Percentiles rank a stretch among this genome's conserved stretches.
Evolutionary conservation across 2,329 filamentous ascomycete species (phyloP).

Genomic region (Colletotrichum noveboracense): DNA sequence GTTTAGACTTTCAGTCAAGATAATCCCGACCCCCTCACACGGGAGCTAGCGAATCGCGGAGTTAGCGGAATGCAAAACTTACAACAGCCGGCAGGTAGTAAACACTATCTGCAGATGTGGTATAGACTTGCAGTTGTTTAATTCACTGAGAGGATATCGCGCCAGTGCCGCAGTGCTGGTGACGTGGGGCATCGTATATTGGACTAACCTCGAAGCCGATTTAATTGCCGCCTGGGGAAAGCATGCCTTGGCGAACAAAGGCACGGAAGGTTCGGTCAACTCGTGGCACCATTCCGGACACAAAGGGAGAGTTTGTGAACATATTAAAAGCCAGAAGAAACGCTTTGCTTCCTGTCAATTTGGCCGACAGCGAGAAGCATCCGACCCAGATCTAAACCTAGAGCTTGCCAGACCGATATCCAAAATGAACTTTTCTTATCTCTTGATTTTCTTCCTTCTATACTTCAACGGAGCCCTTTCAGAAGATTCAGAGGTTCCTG

Average conservation of each 20-base stretch:
- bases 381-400: neutral
- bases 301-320: neutral
- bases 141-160: neutral
- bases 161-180: neutral
- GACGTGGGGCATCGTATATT: neutral
- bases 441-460: neutral
- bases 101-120: neutral
- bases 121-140: neutral
- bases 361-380: neutral
- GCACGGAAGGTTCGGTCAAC: neutral
- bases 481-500: rapidly evolving
- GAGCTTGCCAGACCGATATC: neutral
- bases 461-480: neutral
- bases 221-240: neutral
- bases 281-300: neutral
- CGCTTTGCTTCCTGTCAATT: neutral
- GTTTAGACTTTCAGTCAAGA: neutral
- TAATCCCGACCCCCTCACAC: neutral
- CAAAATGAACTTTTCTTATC: neutral
- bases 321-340: neutral
- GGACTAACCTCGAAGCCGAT: neutral
- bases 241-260: neutral
- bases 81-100: neutral
- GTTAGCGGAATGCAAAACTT: neutral
- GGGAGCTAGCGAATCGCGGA: neutral